Evolutionary conservation across 1,284 basidiomycete genomes (phyloP).

Genomic region (Wallemia ichthyophaga): DNA sequence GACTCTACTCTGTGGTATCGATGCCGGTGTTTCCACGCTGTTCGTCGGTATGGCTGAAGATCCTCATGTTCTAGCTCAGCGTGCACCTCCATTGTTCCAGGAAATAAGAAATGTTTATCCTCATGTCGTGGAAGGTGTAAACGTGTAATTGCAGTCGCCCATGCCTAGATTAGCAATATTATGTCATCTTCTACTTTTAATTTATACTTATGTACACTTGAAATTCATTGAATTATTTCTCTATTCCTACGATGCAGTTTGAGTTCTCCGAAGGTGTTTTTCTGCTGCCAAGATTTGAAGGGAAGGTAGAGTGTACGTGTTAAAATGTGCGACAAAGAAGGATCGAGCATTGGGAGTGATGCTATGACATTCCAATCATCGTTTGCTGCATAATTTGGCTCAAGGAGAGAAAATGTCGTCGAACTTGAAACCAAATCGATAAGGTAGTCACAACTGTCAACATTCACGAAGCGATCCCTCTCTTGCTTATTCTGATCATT

Average conservation of each 20-base stretch:
- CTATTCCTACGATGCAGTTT: slow-evolving; percentile 13
- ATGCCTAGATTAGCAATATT: too few relatives aligned
- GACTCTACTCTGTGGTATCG: background rate
- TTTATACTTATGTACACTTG: background rate
- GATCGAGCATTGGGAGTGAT: slow-evolving; percentile 55
- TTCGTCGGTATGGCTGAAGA: background rate
- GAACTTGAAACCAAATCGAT: slow-evolving; percentile 48
- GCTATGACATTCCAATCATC: slow-evolving; percentile 38
- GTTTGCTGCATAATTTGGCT: slow-evolving; percentile 45
- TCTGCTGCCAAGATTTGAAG: slow-evolving; percentile 26
- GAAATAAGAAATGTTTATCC: background rate
- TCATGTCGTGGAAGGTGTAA: background rate
- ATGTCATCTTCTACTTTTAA: too few relatives aligned
- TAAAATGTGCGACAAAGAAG: slow-evolving; percentile 33
- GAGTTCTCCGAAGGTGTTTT: slow-evolving; percentile 21
- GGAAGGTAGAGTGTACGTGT: slow-evolving; percentile 51
- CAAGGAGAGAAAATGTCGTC: slow-evolving; percentile 20
- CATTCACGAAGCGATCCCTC: slow-evolving; percentile 44
- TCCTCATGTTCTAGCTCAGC: background rate
- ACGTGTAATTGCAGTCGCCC: background rate
- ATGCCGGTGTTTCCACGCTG: background rate
- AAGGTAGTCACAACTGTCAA: slow-evolving; percentile 49
- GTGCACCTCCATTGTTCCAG: background rate
- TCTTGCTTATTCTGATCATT: slow-evolving; percentile 75
- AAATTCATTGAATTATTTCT: background rate